Evolutionary conservation across 805 yeast genomes (phyloP).

Genomic region (Candida adriatica): DNA sequence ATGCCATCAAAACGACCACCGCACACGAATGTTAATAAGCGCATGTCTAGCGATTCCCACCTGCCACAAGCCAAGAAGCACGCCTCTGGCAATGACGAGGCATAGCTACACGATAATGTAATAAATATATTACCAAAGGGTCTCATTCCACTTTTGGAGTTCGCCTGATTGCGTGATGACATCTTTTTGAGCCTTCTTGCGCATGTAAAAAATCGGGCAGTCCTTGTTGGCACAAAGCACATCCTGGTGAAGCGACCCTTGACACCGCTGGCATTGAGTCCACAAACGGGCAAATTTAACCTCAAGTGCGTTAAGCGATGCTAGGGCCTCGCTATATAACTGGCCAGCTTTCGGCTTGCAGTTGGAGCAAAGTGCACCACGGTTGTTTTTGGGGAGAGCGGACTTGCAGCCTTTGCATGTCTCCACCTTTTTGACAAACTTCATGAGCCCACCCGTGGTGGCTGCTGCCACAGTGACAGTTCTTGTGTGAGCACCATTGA

Average conservation of each 20-base stretch:
- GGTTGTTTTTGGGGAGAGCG: constrained; percentile 52
- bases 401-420: constrained; percentile 84
- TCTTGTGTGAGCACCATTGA: constrained; percentile 81
- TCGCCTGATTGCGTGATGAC: constrained; percentile 32
- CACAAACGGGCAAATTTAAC: constrained; percentile 80
- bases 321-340: constrained; percentile 73
- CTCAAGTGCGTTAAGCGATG: constrained; percentile 74
- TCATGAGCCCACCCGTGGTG: constrained; percentile 75
- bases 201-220: constrained; percentile 96
- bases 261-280: constrained; percentile 98
- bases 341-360: constrained; percentile 71
- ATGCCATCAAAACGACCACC: constrained; percentile 10
- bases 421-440: constrained; percentile 83
- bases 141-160: constrained; percentile 33
- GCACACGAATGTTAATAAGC: constrained; percentile 7
- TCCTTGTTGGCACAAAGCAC: constrained; percentile 93
- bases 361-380: constrained; percentile 75
- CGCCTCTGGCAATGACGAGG: not conserved
- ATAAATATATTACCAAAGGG: constrained; percentile 17
- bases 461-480: constrained; percentile 52
- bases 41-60: constrained; percentile 2
- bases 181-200: constrained; percentile 48
- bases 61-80: constrained; percentile 1
- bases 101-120: not conserved
- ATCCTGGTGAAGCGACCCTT: constrained; percentile 92